A percentile compares a stretch with the other conserved stretches of the same genome.
Evolutionary conservation across 805 yeast species (phyloP).

Genomic region (Babjeviella inositovora): DNA sequence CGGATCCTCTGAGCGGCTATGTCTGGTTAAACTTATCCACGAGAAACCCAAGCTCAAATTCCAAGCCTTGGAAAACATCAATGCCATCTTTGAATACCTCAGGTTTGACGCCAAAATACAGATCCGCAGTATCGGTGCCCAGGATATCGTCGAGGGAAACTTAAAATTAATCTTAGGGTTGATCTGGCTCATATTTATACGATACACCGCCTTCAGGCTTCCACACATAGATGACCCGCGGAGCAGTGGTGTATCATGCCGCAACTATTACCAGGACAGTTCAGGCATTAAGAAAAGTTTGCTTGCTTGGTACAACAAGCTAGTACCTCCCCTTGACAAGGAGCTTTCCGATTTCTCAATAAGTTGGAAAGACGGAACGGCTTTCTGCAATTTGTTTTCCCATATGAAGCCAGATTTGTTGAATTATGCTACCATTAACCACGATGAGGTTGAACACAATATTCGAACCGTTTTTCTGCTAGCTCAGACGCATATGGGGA

Average conservation of each 20-base stretch:
- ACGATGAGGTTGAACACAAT: slow-evolving; percentile 10
- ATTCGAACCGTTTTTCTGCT: slow-evolving; percentile 17
- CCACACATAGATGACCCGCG: too few species aligned
- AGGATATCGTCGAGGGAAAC: slow-evolving; percentile 31
- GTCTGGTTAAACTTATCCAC: too few species aligned
- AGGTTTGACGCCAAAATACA: slow-evolving; percentile 18
- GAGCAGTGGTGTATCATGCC: too few species aligned
- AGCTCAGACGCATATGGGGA: slow-evolving; percentile 26
- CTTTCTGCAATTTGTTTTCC: slow-evolving; percentile 28
- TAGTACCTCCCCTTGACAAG: too few species aligned
- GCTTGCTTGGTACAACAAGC: too few species aligned
- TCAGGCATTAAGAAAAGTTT: slow-evolving; percentile 7
- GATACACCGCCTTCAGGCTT: slow-evolving; percentile 16
- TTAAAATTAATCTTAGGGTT: slow-evolving; percentile 27
- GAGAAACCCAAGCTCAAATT: slow-evolving; percentile 21
- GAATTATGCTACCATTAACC: slow-evolving; percentile 12
- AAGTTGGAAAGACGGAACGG: slow-evolving; percentile 36
- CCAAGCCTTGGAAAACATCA: slow-evolving; percentile 30
- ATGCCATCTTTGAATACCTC: slow-evolving; percentile 21
- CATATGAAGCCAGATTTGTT: slow-evolving; percentile 22
- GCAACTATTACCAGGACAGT: too few species aligned
- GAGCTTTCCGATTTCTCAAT: slow-evolving; percentile 36
- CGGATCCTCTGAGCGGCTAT: slow-evolving; percentile 6
- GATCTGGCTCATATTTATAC: slow-evolving; percentile 29
- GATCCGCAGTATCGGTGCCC: slow-evolving; percentile 26